Evolutionary conservation across 805 yeast species (phyloP).

Genomic region (Vanderwaltozyma yarrowii): DNA sequence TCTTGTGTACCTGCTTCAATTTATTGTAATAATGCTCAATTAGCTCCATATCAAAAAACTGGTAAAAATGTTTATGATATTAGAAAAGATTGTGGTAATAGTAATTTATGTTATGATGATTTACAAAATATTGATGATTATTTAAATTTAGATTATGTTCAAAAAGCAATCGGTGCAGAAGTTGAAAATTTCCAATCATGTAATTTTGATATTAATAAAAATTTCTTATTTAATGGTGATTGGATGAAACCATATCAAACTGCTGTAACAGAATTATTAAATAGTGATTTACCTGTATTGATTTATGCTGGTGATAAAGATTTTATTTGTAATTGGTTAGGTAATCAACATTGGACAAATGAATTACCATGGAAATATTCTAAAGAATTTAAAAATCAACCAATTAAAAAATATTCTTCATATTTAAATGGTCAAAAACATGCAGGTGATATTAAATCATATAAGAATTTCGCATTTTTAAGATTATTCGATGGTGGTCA

Average conservation of each 20-base stretch:
- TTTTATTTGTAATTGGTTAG: constrained; percentile 88
- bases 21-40: constrained; percentile 78
- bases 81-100: constrained; percentile 65
- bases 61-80: constrained; percentile 91
- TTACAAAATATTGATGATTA: constrained; percentile 65
- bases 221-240: constrained; percentile 81
- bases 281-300: constrained; percentile 53
- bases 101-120: constrained; percentile 66
- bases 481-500: constrained; percentile 80
- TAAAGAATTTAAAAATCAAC: constrained; percentile 35
- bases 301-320: constrained; percentile 94
- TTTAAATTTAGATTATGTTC: constrained; percentile 68
- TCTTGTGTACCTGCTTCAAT: constrained; percentile 85
- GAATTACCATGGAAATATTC: constrained; percentile 54
- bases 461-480: constrained; percentile 61
- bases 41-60: constrained; percentile 73
- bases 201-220: constrained; percentile 65
- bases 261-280: constrained; percentile 61
- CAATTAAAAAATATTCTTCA: constrained; percentile 34
- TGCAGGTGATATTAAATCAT: constrained; percentile 70
- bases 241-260: constrained; percentile 85
- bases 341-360: constrained; percentile 77
- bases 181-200: constrained; percentile 69
- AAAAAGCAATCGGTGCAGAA: constrained; percentile 81
- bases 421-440: constrained; percentile 27